These are phyloP conservation scores for Calendula officinalis DNA, from an alignment of 129 eudicot species.

Conservation along the genomic window DNA sequence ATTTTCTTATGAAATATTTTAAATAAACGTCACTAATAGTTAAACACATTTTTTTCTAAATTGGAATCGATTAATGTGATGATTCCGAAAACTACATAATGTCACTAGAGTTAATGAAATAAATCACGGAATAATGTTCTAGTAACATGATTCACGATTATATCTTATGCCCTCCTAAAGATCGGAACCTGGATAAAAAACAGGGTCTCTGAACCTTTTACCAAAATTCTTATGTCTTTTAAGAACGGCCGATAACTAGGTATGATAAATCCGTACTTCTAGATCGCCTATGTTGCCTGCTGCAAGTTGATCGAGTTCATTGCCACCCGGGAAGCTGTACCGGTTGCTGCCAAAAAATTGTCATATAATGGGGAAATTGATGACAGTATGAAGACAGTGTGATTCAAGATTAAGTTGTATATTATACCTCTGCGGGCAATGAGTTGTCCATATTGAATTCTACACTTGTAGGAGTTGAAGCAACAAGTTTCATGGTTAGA, in stretches of 20 bases:
- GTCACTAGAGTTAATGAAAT: too few species aligned
- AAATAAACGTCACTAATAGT: too few species aligned
- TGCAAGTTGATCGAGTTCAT: conserved; percentile 15
- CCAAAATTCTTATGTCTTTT: conserved; percentile 17
- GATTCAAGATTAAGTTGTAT: background rate
- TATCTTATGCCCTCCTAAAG: background rate
- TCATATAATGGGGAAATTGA: conserved; percentile 9
- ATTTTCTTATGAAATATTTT: too few species aligned
- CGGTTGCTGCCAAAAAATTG: conserved; percentile 15
- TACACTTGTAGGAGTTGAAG: conserved; percentile 20
- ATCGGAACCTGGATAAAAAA: conserved; percentile 16
- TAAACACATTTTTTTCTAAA: too few species aligned
- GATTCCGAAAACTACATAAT: too few species aligned
- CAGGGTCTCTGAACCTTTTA: conserved; percentile 18
- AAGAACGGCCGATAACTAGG: conserved; percentile 1
- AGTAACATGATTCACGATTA: too few species aligned
- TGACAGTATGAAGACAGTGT: background rate
- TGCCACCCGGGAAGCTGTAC: conserved; percentile 4
- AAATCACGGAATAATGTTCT: too few species aligned
- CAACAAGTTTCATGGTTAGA: conserved; percentile 33
- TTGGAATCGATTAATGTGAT: too few species aligned
- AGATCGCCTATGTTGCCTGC: conserved; percentile 9
- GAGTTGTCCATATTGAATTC: conserved; percentile 20
- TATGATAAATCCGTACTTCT: conserved; percentile 4
- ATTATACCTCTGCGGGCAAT: conserved; percentile 14